Evolutionary conservation across 345 rosid genomes (phyloP), one percentile per base, ranked within the genome.

Genomic region (Corchorus olitorius): DNA sequence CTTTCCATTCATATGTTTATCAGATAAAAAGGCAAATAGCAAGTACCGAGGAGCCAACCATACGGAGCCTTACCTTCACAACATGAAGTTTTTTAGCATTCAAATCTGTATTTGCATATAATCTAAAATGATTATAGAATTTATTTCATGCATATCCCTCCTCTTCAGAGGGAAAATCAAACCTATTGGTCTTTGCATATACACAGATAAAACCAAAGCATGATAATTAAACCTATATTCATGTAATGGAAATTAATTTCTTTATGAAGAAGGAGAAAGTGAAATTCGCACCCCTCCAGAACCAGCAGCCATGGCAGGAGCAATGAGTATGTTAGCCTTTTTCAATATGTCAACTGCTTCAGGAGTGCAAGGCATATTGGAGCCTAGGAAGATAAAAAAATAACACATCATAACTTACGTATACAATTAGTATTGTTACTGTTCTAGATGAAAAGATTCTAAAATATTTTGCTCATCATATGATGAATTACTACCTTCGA

Each of bases 221-320:
- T 72, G 52, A 56, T 43, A 22, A 43, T 27, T 37, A 65, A 75
- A 54, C 53, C 19, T 34, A 46, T n/a, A 27, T 41, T 39, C 43
- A 72, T 45, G 55, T 67, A 15, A 67, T 41, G n/a, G 34, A 77
- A 37, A 61, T 60, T 15, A 77, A 45, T 33, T 60, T n/a, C 27
- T 17, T 60, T 35, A 43, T 33, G 75, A 55, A 35, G 61, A 54
- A 10, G 49, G 39, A 46, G 65, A 60, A 79, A 12, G 49, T 46
- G 63, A 87, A 68, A 66, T 77, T 75, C 88, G 50, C 75, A 96
- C 99, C 88, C 97, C 98, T 83, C 99, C 99, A 72, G 99, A 97
- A 81, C 98, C 97, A 79, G 99, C 97, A 58, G 99, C 99, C 87
- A 93, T 83, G 60, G 98, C 93, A 83, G 99, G 99, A 80, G 97